phyloP scores from a whole-genome alignment of 2,329 filamentous ascomycete species.

The Grosmannia huntii region DNA sequence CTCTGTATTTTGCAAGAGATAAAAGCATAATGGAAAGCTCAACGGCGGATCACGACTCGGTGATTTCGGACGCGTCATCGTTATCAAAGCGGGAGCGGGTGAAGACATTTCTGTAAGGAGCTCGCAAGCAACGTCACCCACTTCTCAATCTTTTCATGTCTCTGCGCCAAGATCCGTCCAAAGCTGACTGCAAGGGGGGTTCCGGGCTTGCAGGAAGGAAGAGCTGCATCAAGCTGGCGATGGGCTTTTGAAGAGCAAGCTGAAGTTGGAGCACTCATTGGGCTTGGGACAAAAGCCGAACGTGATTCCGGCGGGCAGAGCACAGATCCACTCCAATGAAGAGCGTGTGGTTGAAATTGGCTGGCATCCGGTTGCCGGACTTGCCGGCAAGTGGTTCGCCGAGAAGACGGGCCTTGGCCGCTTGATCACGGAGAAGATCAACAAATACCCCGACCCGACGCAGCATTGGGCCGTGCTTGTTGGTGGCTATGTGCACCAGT shows the following conservation, averaged over 20 bases:
- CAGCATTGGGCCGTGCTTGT: conserved; percentile 49
- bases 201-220: background rate
- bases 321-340: conserved; percentile 21
- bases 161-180: background rate
- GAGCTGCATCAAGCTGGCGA: conserved; percentile 11
- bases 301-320: conserved; percentile 26
- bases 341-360: conserved; percentile 37
- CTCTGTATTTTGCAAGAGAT: background rate
- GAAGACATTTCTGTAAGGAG: background rate
- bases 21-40: background rate
- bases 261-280: conserved; percentile 27
- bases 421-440: conserved; percentile 41
- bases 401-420: conserved; percentile 41
- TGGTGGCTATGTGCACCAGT: conserved; percentile 39
- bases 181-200: background rate
- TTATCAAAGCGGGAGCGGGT: background rate
- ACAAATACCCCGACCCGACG: conserved; percentile 43
- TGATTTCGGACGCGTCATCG: background rate
- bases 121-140: background rate
- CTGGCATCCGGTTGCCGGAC: conserved; percentile 45
- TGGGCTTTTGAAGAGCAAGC: conserved; percentile 25
- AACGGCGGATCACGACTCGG: background rate
- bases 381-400: conserved; percentile 45
- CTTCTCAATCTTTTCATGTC: background rate
- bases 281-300: conserved; percentile 32